Percentiles rank a stretch among this genome's conserved stretches.
phyloP scores from a whole-genome alignment of 805 yeast genomes.

The Diddensiella caesifluorescens region DNA sequence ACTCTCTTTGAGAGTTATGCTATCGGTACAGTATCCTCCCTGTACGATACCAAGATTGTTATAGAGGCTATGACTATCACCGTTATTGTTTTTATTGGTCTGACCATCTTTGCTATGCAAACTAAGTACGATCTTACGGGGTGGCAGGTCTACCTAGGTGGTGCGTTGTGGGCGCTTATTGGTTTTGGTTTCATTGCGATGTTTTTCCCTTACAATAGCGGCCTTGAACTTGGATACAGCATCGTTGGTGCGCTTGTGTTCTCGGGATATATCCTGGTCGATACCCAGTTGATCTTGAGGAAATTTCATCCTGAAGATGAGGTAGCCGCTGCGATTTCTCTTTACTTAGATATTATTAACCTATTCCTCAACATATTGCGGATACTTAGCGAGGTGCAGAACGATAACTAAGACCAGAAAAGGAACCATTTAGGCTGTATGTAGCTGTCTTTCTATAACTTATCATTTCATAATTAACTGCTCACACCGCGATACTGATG shows the following conservation, averaged over 20 bases:
- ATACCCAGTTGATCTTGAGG: slow-evolving; percentile 75
- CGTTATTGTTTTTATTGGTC: slow-evolving; percentile 63
- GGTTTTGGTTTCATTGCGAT: slow-evolving; percentile 67
- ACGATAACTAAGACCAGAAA: slow-evolving; percentile 6
- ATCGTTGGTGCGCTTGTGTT: slow-evolving; percentile 71
- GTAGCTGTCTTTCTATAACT: neutral
- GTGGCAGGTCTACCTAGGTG: slow-evolving; percentile 55
- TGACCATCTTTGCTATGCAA: slow-evolving; percentile 71
- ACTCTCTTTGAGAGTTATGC: slow-evolving; percentile 71
- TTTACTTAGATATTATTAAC: slow-evolving; percentile 79
- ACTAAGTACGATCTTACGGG: slow-evolving; percentile 68
- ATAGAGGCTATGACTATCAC: slow-evolving; percentile 70
- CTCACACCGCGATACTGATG: neutral
- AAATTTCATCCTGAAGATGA: slow-evolving; percentile 78
- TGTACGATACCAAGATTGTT: slow-evolving; percentile 58
- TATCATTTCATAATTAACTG: neutral
- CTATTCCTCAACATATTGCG: slow-evolving; percentile 72
- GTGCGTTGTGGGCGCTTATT: slow-evolving; percentile 60
- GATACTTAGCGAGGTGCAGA: slow-evolving; percentile 39
- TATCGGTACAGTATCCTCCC: slow-evolving; percentile 60
- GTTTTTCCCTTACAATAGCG: slow-evolving; percentile 56
- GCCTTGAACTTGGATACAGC: slow-evolving; percentile 59
- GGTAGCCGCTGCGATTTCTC: slow-evolving; percentile 67
- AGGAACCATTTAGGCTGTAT: neutral
- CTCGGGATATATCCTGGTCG: slow-evolving; percentile 66